A percentile compares a stretch with the other conserved stretches of the same genome.
These are phyloP conservation scores for Cyclotella choctawhatcheeana DNA, from an alignment of 108 stramenopile genomes.

Conservation along the genomic window DNA sequence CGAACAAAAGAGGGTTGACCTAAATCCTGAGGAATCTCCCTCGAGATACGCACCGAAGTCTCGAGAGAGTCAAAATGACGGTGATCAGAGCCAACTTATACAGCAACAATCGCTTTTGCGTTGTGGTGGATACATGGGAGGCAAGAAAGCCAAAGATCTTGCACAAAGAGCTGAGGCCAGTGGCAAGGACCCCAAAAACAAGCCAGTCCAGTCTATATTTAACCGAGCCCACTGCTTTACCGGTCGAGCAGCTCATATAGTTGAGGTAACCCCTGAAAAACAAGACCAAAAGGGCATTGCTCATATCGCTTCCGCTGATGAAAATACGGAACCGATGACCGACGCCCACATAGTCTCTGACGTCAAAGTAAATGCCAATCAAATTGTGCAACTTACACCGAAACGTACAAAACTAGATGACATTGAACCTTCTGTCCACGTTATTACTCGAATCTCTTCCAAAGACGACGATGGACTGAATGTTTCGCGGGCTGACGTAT, in stretches of 20 bases:
- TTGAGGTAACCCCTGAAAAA: neutral
- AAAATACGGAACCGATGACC: neutral
- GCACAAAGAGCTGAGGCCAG: neutral
- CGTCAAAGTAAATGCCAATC: too few relatives aligned
- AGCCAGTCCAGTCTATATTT: neutral
- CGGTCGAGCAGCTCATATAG: too few relatives aligned
- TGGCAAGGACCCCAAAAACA: neutral
- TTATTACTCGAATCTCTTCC: too few relatives aligned
- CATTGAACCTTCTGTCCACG: too few relatives aligned
- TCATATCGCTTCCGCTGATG: neutral
- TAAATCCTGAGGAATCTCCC: neutral
- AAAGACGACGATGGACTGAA: neutral
- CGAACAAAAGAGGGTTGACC: neutral
- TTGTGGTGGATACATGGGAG: slow-evolving; percentile 16
- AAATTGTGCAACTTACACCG: too few relatives aligned
- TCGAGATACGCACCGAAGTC: neutral
- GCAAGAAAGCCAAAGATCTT: slow-evolving; percentile 21
- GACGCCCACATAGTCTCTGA: too few relatives aligned
- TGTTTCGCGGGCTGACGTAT: neutral
- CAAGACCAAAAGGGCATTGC: neutral
- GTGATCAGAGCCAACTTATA: neutral
- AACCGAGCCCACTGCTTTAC: slow-evolving; percentile 3
- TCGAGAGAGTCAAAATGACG: too few relatives aligned
- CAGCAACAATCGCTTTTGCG: slow-evolving; percentile 8
- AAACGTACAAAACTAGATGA: too few relatives aligned